Evolutionary conservation across 2,329 filamentous ascomycete genomes (phyloP).

Genomic region (Triangularia setosa): DNA sequence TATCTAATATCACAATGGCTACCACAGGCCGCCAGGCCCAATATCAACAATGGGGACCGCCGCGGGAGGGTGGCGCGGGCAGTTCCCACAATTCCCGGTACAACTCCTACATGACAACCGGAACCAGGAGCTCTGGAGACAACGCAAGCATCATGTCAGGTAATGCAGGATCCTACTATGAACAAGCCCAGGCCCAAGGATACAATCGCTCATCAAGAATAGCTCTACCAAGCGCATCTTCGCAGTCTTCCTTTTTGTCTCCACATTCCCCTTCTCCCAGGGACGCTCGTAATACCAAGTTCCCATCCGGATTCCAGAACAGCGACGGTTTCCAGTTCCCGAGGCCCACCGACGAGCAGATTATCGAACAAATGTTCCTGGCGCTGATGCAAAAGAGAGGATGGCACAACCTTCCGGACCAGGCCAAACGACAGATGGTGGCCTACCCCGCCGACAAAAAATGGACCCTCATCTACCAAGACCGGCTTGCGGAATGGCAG

Average conservation of each 20-base stretch:
- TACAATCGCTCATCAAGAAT: constrained; percentile 45
- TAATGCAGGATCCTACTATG: constrained; percentile 45
- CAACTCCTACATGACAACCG: constrained; percentile 59
- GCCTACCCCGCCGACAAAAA: constrained; percentile 93
- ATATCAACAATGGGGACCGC: constrained; percentile 72
- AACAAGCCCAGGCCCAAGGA: constrained; percentile 30
- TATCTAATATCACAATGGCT: constrained; percentile 64
- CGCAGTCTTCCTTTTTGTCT: constrained; percentile 52
- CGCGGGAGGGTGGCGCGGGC: constrained; percentile 50
- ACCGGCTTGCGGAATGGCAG: constrained; percentile 88
- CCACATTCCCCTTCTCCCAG: constrained; percentile 50
- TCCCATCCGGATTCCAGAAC: constrained; percentile 37
- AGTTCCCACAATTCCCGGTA: constrained; percentile 57
- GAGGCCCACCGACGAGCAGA: constrained; percentile 72
- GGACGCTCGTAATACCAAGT: constrained; percentile 47
- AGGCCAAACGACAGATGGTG: constrained; percentile 92
- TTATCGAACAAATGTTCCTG: constrained; percentile 88
- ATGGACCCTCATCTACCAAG: constrained; percentile 95
- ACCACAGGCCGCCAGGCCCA: constrained; percentile 67
- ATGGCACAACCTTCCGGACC: constrained; percentile 94
- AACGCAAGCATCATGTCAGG: constrained; percentile 55
- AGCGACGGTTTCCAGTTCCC: constrained; percentile 59
- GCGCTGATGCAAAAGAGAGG: constrained; percentile 96
- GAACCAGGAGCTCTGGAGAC: constrained; percentile 53
- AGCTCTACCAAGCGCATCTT: constrained; percentile 53